Base-by-base conservation (phyloP, 495 filamentous ascomycete species). In the Pseudotulostoma volvatum region DNA sequence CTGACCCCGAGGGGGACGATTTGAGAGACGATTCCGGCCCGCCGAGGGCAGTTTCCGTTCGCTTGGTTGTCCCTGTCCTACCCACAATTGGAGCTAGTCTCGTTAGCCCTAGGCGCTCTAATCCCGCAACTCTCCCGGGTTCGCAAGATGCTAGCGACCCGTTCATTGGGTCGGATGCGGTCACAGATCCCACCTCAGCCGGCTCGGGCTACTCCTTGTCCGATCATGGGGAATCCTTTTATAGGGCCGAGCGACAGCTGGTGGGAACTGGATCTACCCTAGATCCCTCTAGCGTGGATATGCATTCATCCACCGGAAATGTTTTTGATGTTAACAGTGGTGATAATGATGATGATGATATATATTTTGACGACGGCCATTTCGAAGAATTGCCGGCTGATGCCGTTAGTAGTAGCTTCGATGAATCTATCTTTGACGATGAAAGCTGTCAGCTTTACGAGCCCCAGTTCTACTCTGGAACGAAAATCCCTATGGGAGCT, bases 301-400 rank as follows among this genome's bases (percentile, higher is more conserved):
- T 32, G 34, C 38, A 38, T 18, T 17, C 11, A 1, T n/a, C n/a
- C n/a, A n/a, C n/a, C n/a, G n/a, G n/a, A n/a, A n/a, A n/a, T n/a
- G n/a, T n/a, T n/a, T n/a, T n/a, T n/a, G n/a, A n/a, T n/a, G n/a
- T n/a, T n/a, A n/a, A n/a, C n/a, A n/a, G n/a, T n/a, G n/a, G n/a
- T n/a, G 48, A 59, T 23, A 44, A 57, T 13, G 63, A 73, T 19
- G 71, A 76, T 20, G 82, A 88, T 46, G 83, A 88, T 41, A 55
- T 90, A 31, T 90, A 90, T 48, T 90, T 81, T 43, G 77, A 87
- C 40, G 80, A 85, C 45, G 84, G 82, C 2, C 62, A 84, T 33
- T 79, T 81, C 47, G 75, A 70, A 50, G 63, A 69, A 16, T 44
- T 67, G 9, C 50, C 38, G 18, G 56, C 57, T 1, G 64, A 70